Conservation (phyloP, 2,329 filamentous ascomycete genomes). For the Hypoxylon sp. region DNA sequence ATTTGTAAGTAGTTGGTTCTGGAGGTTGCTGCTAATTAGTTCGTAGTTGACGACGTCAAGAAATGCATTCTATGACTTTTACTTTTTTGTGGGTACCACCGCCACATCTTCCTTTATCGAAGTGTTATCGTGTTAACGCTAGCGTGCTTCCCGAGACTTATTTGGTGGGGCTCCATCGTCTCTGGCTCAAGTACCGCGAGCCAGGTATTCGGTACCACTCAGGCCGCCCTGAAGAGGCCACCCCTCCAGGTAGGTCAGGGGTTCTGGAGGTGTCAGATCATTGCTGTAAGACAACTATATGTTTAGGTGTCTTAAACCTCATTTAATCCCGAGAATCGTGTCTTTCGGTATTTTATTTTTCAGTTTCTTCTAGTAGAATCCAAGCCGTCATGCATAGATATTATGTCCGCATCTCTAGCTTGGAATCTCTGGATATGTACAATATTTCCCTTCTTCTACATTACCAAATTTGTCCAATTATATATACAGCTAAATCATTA, state of each 20-base stretch:
- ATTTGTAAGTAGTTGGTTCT: too few relatives aligned
- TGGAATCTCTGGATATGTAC: constrained; percentile 19
- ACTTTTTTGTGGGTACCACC: constrained; percentile 27
- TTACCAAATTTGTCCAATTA: constrained; percentile 3
- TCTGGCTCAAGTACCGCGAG: constrained; percentile 29
- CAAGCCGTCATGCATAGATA: too few relatives aligned
- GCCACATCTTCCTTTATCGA: constrained; percentile 21
- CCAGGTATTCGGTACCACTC: constrained; percentile 24
- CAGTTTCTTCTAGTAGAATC: constrained; percentile 14
- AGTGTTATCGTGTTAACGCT: constrained; percentile 20
- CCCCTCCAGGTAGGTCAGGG: too few relatives aligned
- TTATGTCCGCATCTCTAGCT: background rate
- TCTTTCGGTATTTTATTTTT: constrained; percentile 5
- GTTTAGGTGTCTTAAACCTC: constrained; percentile 18
- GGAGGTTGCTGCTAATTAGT: too few relatives aligned
- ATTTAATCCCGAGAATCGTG: background rate
- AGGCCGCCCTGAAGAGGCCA: too few relatives aligned
- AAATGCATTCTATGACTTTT: too few relatives aligned
- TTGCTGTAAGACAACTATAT: constrained; percentile 17
- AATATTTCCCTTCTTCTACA: constrained; percentile 11
- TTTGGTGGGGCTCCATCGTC: constrained; percentile 25
- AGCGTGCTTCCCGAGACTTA: constrained; percentile 23
- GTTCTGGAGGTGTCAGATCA: constrained; percentile 8
- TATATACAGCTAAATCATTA: constrained; percentile 19
- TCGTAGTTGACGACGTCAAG: too few relatives aligned